Percentiles rank a stretch among this genome's conserved stretches.
phyloP scores from a whole-genome alignment of 176 grass and related monocot genomes.

The Triticum turgidum region DNA sequence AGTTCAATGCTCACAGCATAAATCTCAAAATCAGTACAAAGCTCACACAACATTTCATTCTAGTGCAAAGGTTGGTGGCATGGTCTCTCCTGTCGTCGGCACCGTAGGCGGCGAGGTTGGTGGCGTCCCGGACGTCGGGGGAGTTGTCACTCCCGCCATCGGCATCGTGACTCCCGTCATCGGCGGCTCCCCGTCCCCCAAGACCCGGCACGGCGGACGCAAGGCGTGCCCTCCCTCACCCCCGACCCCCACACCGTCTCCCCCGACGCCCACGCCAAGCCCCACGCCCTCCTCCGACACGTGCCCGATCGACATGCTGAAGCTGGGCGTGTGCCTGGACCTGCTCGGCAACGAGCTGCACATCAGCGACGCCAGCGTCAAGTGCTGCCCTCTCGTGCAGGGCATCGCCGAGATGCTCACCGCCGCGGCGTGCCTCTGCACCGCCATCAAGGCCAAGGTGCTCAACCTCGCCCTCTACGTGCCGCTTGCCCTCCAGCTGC shows the following conservation, averaged over 20 bases:
- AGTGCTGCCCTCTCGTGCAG: slow-evolving; percentile 54
- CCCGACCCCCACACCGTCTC: neutral
- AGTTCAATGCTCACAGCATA: too few species aligned
- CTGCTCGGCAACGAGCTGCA: slow-evolving; percentile 54
- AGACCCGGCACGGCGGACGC: slow-evolving; percentile 23
- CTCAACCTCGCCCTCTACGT: slow-evolving; percentile 46
- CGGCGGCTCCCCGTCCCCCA: neutral
- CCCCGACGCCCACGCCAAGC: slow-evolving; percentile 5
- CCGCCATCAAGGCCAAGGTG: slow-evolving; percentile 70
- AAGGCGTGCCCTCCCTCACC: slow-evolving; percentile 45
- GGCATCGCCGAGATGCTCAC: slow-evolving; percentile 37
- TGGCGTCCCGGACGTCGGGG: neutral
- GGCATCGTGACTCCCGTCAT: too few species aligned
- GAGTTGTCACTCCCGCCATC: neutral
- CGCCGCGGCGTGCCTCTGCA: slow-evolving; percentile 62
- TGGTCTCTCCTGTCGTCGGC: neutral
- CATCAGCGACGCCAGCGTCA: slow-evolving; percentile 46
- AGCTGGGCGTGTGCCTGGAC: slow-evolving; percentile 58
- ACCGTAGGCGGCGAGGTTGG: neutral
- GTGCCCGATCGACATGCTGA: slow-evolving; percentile 63
- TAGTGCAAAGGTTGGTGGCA: neutral
- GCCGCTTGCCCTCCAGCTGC: slow-evolving; percentile 52
- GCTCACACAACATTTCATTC: too few species aligned
- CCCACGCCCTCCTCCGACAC: slow-evolving; percentile 33
- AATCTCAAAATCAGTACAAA: too few species aligned